These are phyloP conservation scores for Candida piceae DNA, from an alignment of 805 yeast species.

Conservation along the genomic window DNA sequence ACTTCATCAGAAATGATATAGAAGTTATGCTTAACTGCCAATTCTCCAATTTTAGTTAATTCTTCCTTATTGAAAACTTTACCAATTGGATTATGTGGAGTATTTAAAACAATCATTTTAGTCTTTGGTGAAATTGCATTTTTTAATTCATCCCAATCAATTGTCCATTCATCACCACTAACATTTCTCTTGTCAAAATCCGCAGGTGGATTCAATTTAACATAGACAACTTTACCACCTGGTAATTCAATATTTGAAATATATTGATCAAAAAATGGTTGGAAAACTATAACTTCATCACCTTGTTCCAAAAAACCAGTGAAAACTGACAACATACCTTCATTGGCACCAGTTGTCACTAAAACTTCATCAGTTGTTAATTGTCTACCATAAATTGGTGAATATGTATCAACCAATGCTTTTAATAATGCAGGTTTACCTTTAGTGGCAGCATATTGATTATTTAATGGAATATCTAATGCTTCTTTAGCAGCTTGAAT, in stretches of 20 bases:
- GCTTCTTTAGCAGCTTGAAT: slow-evolving; percentile 76
- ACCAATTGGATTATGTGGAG: slow-evolving; percentile 97
- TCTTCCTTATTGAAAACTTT: slow-evolving; percentile 79
- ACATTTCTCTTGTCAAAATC: slow-evolving; percentile 60
- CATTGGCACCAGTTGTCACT: slow-evolving; percentile 95
- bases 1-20: slow-evolving; percentile 90
- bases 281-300: slow-evolving; percentile 94
- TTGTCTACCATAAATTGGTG: slow-evolving; percentile 56
- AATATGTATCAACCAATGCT: slow-evolving; percentile 66
- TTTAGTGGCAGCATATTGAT: slow-evolving; percentile 89
- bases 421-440: slow-evolving; percentile 77
- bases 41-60: slow-evolving; percentile 64
- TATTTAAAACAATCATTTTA: slow-evolving; percentile 79
- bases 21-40: slow-evolving; percentile 82
- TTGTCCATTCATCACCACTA: slow-evolving; percentile 80
- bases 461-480: slow-evolving; percentile 63
- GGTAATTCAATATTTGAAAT: slow-evolving; percentile 89
- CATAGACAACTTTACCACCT: slow-evolving; percentile 88
- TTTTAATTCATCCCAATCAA: slow-evolving; percentile 75
- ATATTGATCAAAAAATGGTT: slow-evolving; percentile 96
- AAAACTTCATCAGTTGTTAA: slow-evolving; percentile 59
- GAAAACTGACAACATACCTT: slow-evolving; percentile 82
- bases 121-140: slow-evolving; percentile 69
- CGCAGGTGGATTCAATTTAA: slow-evolving; percentile 77
- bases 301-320: slow-evolving; percentile 82